These are phyloP conservation scores for Phlyctochytrium bullatum DNA, from an alignment of 192 early-diverging fungal species.

Conservation along the genomic window DNA sequence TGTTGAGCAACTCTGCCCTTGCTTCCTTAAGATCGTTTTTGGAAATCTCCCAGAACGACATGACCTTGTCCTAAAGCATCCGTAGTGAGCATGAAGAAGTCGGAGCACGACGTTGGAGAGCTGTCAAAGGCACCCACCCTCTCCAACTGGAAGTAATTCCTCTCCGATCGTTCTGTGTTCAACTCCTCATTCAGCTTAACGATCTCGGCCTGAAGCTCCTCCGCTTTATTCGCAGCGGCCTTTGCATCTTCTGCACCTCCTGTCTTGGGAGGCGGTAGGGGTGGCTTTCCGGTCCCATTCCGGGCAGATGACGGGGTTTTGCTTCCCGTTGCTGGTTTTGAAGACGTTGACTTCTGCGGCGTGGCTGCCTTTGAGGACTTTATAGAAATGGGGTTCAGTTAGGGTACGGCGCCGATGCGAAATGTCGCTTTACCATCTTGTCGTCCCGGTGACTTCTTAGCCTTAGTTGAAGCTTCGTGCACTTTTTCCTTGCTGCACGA, in stretches of 20 bases:
- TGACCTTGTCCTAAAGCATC: constrained; percentile 53
- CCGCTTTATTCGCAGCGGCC: constrained; percentile 30
- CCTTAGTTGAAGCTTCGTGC: no score
- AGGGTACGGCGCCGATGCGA: no score
- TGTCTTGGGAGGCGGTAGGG: constrained; percentile 3
- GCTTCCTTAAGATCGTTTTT: constrained; percentile 50
- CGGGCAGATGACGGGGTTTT: neutral
- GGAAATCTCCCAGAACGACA: constrained; percentile 60
- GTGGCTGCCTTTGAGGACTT: no score
- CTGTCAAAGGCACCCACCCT: constrained; percentile 31
- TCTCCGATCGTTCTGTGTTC: constrained; percentile 49
- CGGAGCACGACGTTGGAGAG: neutral
- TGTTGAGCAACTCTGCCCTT: constrained; percentile 53
- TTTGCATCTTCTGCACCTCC: no score
- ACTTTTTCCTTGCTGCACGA: no score
- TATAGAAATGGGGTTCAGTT: no score
- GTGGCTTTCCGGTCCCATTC: neutral
- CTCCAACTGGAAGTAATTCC: constrained; percentile 65
- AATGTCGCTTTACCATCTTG: no score
- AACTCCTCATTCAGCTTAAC: constrained; percentile 52
- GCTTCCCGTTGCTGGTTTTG: neutral
- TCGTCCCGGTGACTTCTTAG: no score
- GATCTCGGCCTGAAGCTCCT: constrained; percentile 44
- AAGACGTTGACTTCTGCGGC: neutral
- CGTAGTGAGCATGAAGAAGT: no score